These are phyloP conservation scores for Hyaloscypha variabilis DNA, from an alignment of 495 filamentous ascomycete genomes.

Conservation along the genomic window DNA sequence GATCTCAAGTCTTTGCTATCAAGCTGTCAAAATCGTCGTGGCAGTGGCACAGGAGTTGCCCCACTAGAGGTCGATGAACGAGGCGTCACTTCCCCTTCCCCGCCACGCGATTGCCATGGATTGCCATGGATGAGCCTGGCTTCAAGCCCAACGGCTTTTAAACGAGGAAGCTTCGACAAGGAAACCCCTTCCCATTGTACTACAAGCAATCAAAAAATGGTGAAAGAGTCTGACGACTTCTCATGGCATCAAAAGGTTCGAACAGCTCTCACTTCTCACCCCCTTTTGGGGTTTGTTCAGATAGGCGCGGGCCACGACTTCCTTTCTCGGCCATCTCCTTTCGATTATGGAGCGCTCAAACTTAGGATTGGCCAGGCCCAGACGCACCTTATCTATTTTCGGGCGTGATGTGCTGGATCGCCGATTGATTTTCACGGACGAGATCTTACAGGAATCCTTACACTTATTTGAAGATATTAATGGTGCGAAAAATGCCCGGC, in stretches of 20 bases:
- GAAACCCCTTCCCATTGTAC: not conserved
- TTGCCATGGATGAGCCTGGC: conserved; percentile 2
- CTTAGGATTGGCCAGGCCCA: not conserved
- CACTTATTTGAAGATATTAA: not conserved
- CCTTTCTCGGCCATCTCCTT: not conserved
- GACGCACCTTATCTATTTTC: not conserved
- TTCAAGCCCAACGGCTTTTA: conserved; percentile 1
- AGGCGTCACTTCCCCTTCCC: not conserved
- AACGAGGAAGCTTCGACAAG: not conserved
- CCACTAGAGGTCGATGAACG: not conserved
- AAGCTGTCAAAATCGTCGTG: not conserved
- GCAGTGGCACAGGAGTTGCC: not conserved
- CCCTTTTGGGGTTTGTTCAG: not conserved
- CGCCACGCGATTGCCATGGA: conserved; percentile 5
- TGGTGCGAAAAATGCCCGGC: not conserved
- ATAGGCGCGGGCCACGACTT: not conserved
- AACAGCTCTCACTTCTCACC: not conserved
- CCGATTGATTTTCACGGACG: not conserved
- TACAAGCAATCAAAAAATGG: not conserved
- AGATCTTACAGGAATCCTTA: not conserved
- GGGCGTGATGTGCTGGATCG: not conserved
- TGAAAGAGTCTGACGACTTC: not conserved
- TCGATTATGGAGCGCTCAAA: not conserved
- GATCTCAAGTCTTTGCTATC: not conserved
- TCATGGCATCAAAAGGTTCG: not conserved